Base-by-base conservation (phyloP, 768 basidiomycete species). In the Chalciporus pseudorubinellus region DNA sequence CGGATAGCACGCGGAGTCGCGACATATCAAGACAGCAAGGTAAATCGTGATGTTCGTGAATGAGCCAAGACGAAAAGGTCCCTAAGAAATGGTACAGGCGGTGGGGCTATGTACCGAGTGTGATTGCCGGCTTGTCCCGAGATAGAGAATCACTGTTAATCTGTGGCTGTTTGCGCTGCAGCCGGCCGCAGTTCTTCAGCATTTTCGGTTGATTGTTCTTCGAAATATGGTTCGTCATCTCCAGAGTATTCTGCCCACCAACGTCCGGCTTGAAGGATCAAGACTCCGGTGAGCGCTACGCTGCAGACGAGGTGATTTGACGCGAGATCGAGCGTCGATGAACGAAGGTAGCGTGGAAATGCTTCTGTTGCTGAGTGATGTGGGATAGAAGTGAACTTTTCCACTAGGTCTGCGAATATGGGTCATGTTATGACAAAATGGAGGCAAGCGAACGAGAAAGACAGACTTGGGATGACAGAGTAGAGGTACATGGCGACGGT, bases 301-400 rank as follows among this genome's bases (percentile, higher is more conserved):
- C 87, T 88, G 74, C 88, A 92, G 51, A 92, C 81, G 62, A 93
- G 85, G 64, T 93, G 82, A 60, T 81, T 84, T 24, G 90, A 89
- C 0, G 91, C 91, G 46, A 93, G 83, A 51, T 87, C 87, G 42
- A 92, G 79, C 1, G 85, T 87, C 13, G 82, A 77, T 38, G 68
- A 74, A 9, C 84, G 81, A 12, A 92, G 76, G 0, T 73, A 62
- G 18, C 76, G 72, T 7, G 90, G 89, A 68, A 91, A 84, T 16
- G 80, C 77, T 46, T 82, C 79, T 50, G 71, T 72, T 49, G 75
- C 63, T 46, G 72, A 69, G 60, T 78, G 75, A n/a, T 70, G 48
- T 12, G 87, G 85, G 26, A 89, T 70, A 3, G 77, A 64, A 18
- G 69, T 70, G 74, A 89, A 91, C 63, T 80, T 78, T 51, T 75